Evolutionary conservation across 257 asterid genomes (phyloP).

Genomic region (Marsdenia floribunda): DNA sequence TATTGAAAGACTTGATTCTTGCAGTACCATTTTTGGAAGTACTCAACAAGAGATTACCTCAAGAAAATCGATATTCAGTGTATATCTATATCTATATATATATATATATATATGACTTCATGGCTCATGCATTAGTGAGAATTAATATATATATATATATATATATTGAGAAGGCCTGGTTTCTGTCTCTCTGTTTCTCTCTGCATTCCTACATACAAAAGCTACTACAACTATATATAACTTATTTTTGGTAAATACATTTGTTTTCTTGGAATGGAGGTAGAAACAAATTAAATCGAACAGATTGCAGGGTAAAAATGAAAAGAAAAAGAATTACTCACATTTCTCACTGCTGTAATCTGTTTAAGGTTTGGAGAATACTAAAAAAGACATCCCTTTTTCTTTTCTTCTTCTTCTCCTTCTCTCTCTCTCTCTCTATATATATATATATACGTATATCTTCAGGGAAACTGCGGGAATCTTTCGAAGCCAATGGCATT

Average conservation of each 20-base stretch:
- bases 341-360: neutral
- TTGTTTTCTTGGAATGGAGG: too few relatives aligned
- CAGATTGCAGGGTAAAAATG: too few relatives aligned
- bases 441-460: neutral
- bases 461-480: slow-evolving; percentile 26
- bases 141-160: too few relatives aligned
- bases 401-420: neutral
- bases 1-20: too few relatives aligned
- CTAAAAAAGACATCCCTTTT: neutral
- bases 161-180: neutral
- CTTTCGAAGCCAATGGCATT: slow-evolving; percentile 43
- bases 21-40: neutral
- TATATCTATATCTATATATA: too few relatives aligned
- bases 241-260: neutral
- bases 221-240: neutral
- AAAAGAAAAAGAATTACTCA: neutral
- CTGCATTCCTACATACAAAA: neutral
- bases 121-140: neutral
- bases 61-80: neutral
- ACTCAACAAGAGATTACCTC: neutral
- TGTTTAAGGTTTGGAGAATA: neutral
- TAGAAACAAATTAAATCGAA: too few relatives aligned
- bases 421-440: neutral
- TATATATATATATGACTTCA: too few relatives aligned
- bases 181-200: neutral